Conservation (phyloP, 2,329 filamentous ascomycete genomes). For the Talaromyces verruculosus region DNA sequence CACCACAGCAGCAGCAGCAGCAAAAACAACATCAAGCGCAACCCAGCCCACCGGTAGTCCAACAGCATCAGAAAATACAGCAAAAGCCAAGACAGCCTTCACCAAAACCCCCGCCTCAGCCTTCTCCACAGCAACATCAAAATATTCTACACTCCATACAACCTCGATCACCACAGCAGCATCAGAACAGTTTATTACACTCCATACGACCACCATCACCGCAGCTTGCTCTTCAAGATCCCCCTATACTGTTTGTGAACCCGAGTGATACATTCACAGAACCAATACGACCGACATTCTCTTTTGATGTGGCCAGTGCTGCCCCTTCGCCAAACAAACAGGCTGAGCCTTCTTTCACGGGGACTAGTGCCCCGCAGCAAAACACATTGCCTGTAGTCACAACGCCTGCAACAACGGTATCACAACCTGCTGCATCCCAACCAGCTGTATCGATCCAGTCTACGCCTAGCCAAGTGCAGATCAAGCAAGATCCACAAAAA, state of each 20-base stretch:
- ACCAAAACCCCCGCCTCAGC: not conserved
- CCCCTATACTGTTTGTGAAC: constrained; percentile 40
- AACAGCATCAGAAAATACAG: not conserved
- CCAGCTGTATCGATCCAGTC: constrained; percentile 28
- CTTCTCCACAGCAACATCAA: not conserved
- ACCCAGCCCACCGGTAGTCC: not conserved
- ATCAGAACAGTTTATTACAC: constrained; percentile 10
- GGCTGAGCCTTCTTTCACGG: constrained; percentile 22
- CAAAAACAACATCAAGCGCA: not conserved
- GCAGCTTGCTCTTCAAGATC: constrained; percentile 26
- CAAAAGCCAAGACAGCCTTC: not conserved
- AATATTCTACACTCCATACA: not conserved
- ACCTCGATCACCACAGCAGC: constrained; percentile 24
- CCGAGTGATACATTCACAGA: constrained; percentile 38
- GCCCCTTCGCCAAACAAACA: constrained; percentile 32
- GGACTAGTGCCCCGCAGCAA: constrained; percentile 32
- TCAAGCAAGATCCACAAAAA: constrained; percentile 5
- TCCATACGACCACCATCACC: constrained; percentile 22
- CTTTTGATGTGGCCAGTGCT: constrained; percentile 26
- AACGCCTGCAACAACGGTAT: constrained; percentile 25
- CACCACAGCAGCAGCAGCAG: not conserved
- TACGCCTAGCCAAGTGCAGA: constrained; percentile 18
- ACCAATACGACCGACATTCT: constrained; percentile 24
- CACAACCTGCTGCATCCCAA: constrained; percentile 24
- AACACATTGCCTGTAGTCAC: constrained; percentile 28